Evolutionary conservation across 192 early-diverging fungal genomes (phyloP).

Genomic region (Coemansia sp.): DNA sequence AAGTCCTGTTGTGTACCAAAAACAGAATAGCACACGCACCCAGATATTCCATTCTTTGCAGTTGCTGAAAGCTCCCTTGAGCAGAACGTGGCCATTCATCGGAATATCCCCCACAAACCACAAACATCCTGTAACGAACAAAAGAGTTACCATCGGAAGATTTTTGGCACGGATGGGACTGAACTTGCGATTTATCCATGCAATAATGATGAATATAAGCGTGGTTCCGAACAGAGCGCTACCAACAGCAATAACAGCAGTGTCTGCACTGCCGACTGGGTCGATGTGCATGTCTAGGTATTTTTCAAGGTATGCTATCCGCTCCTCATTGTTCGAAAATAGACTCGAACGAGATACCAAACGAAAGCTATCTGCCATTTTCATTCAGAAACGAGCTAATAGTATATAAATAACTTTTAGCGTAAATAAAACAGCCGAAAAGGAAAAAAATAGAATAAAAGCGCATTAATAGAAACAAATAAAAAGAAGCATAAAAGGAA

Average conservation of each 20-base stretch:
- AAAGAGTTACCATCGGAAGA: slow-evolving; percentile 13
- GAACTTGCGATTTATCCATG: slow-evolving; percentile 8
- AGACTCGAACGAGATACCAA: neutral
- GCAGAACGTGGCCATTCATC: slow-evolving; percentile 16
- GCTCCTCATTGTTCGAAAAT: neutral
- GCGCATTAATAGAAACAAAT: neutral
- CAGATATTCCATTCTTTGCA: slow-evolving; percentile 14
- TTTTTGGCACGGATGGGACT: slow-evolving; percentile 26
- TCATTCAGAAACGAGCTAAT: neutral
- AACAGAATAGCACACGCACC: slow-evolving; percentile 17
- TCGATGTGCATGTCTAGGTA: slow-evolving; percentile 12
- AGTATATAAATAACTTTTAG: neutral
- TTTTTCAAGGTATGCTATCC: slow-evolving; percentile 5
- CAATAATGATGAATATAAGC: neutral
- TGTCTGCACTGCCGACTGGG: slow-evolving; percentile 15
- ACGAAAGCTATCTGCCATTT: neutral
- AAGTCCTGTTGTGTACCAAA: slow-evolving; percentile 10
- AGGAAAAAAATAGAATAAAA: neutral
- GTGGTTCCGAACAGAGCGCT: slow-evolving; percentile 11
- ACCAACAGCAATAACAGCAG: slow-evolving; percentile 12
- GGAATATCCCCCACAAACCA: slow-evolving; percentile 27
- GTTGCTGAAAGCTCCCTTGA: slow-evolving; percentile 3
- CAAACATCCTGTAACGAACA: slow-evolving; percentile 15
- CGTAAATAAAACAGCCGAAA: neutral
- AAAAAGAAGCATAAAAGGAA: neutral